A percentile compares a stretch with the other conserved stretches of the same genome.
Conservation (phyloP, 495 filamentous ascomycete genomes). For the Penicillium psychrofluorescens region DNA sequence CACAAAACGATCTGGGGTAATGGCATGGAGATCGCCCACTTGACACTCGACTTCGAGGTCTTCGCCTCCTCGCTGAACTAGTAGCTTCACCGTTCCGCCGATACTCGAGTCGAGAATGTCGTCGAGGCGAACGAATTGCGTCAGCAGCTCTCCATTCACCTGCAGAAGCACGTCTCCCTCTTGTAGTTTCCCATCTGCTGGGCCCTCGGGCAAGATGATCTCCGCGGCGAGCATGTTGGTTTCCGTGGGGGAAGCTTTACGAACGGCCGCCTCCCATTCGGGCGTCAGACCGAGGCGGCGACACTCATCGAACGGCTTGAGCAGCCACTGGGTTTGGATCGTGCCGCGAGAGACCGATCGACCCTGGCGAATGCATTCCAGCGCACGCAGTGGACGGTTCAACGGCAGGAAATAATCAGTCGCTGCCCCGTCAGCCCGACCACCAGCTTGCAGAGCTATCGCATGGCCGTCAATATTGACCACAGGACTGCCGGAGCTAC, state of each 20-base stretch:
- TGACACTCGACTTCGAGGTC: constrained; percentile 78
- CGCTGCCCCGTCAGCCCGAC: constrained; percentile 85
- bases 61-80: constrained; percentile 82
- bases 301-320: constrained; percentile 97
- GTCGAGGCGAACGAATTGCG: constrained; percentile 89
- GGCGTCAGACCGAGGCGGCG: constrained; percentile 77
- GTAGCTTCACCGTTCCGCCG: constrained; percentile 60
- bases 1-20: constrained; percentile 93
- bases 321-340: constrained; percentile 96
- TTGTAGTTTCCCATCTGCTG: constrained; percentile 74
- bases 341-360: constrained; percentile 76
- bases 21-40: constrained; percentile 87
- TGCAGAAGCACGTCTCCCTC: constrained; percentile 95
- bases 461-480: constrained; percentile 93
- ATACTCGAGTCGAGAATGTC: constrained; percentile 88
- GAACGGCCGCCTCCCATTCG: constrained; percentile 77
- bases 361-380: constrained; percentile 74
- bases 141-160: constrained; percentile 90
- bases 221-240: constrained; percentile 96
- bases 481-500: constrained; percentile 93
- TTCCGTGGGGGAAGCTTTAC: constrained; percentile 80
- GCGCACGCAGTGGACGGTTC: constrained; percentile 77
- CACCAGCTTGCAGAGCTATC: constrained; percentile 90
- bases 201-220: constrained; percentile 86
- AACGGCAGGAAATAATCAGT: constrained; percentile 97